Base-by-base conservation (phyloP, 352 stramenopile species). In the Phytopythium vexans region DNA sequence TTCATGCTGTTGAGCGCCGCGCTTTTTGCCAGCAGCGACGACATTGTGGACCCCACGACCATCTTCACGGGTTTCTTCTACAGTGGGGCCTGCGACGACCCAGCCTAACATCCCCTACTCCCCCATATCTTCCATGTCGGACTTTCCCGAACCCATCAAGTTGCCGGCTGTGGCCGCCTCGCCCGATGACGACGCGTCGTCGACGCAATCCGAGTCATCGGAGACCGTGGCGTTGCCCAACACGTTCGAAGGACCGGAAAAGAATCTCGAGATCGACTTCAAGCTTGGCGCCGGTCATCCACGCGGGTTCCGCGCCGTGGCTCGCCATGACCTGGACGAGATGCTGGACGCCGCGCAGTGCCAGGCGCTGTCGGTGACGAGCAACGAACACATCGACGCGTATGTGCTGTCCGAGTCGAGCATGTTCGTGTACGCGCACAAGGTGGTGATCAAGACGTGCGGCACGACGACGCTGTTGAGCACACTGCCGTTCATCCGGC, bases 371-470 rank as follows among this genome's bases (percentile, higher is more conserved):
- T 98, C 89, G 21, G 84, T 88, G 54, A 92, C 97, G 11, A 98
- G 84, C 58, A 99, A 99, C 67, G 85, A 96, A 27, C 97, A 98
- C 72, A 93, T 98, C 44, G 93, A 98, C 68, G 87, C 92, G 6
- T 98, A 98, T 61, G 92, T 98, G 42, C 67, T 98, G 40, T 97
- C 86, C n/a, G 94, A 98, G 72, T 98, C 90, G 41, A 98, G 89
- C 32, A 88, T 99, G 52, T 99, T 99, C 68, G 89, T 99, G 32
- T 99, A 99, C 71, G 83, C 94, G 7, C 92, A 98, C 86, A 99
- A 99, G 74, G 74, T 99, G 40, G 94, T 99, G 21, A 94, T 99
- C 61, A 99, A 99, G 82, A 99, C 97, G 36, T 99, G 97, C 74
- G 97, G 97, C 45, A 99, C 97, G 6, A 99, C 97, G 10, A 99